Conservation (phyloP, 2,329 filamentous ascomycete species). For the Fusarium nisikadoi region DNA sequence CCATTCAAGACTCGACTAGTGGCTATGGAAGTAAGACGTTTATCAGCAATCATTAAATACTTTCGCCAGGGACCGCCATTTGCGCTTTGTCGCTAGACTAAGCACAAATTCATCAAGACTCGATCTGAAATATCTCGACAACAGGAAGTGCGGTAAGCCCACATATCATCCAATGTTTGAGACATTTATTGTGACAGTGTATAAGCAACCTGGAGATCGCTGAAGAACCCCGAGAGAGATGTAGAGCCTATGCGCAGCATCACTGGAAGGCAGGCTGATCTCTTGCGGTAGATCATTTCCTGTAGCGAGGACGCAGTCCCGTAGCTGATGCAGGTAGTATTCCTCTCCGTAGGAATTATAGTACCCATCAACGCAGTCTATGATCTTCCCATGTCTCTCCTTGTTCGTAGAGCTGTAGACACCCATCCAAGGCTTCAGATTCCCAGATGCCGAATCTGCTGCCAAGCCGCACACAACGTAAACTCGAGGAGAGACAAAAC, state of each 20-base stretch:
- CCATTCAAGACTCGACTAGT: accelerated
- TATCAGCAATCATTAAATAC: neutral
- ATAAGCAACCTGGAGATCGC: neutral
- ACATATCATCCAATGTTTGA: neutral
- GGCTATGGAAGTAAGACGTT: accelerated
- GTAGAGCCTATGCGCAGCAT: neutral
- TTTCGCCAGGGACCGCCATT: accelerated
- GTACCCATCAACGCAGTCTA: neutral
- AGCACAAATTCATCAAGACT: neutral
- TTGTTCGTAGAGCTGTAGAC: neutral
- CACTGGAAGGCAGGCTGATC: neutral
- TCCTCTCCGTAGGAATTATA: conserved; percentile 3
- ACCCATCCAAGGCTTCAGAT: neutral
- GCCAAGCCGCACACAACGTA: neutral
- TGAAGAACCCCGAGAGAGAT: neutral
- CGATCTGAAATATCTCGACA: neutral
- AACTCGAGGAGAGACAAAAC: neutral
- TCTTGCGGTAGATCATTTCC: neutral
- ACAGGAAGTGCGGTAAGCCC: accelerated
- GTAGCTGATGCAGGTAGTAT: neutral
- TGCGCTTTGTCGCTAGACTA: neutral
- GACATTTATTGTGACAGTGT: neutral
- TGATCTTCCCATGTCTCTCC: accelerated
- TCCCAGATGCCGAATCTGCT: accelerated
- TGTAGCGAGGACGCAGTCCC: neutral